Evolutionary conservation across 2,329 filamentous ascomycete genomes (phyloP).

Genomic region (Trichoderma sp.): DNA sequence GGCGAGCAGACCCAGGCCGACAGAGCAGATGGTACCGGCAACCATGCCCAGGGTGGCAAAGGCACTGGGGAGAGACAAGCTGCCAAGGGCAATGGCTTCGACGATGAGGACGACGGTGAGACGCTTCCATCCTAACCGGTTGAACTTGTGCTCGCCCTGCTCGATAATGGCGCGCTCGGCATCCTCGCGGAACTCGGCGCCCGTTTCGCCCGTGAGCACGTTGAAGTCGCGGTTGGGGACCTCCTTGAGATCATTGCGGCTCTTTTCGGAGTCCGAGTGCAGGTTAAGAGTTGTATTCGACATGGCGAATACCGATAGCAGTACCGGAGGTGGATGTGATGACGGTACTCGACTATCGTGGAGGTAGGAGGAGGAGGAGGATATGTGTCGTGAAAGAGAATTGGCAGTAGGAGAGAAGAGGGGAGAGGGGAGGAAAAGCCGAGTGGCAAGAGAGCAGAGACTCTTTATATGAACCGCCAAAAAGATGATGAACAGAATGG

Average conservation of each 20-base stretch:
- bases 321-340: constrained; percentile 3
- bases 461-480: background rate
- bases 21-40: constrained; percentile 48
- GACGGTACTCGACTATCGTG: background rate
- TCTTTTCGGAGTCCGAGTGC: constrained; percentile 24
- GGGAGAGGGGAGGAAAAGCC: background rate
- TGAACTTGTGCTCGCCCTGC: constrained; percentile 52
- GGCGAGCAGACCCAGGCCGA: constrained; percentile 49
- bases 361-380: background rate
- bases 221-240: constrained; percentile 31
- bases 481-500: background rate
- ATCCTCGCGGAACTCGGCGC: constrained; percentile 52
- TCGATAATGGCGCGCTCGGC: constrained; percentile 52
- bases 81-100: constrained; percentile 59
- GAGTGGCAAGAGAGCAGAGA: background rate
- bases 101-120: constrained; percentile 59
- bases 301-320: constrained; percentile 18
- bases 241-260: constrained; percentile 28
- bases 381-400: background rate
- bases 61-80: constrained; percentile 53
- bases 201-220: constrained; percentile 38
- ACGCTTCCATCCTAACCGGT: constrained; percentile 59
- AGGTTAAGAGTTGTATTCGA: constrained; percentile 27
- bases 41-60: constrained; percentile 59
- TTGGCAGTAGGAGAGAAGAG: background rate